Evolutionary conservation across 768 basidiomycete genomes (phyloP), one percentile per base, ranked within the genome.

Genomic region (Mycena kentingensis): DNA sequence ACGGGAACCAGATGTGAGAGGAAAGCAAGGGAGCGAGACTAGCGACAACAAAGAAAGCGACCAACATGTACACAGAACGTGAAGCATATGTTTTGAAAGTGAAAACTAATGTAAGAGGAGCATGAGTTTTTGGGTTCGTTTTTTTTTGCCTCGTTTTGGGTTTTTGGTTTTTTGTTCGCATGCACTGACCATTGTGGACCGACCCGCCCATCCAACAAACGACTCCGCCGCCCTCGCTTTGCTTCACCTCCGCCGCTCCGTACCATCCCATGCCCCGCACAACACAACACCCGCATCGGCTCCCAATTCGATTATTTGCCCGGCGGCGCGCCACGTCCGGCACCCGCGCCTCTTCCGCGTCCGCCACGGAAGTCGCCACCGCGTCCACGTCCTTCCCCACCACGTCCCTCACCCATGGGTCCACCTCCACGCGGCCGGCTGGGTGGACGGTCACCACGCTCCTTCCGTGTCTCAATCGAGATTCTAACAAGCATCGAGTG

Each of bases 381-480:
- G 19, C 71, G 57, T 24, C 68, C 65, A 44, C 67, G 67, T 28
- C 75, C 73, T 59, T 74, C 80, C 25, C 76, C 76, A 46, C 82
- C 71, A 18, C 79, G 76, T 4, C 79, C 78, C 21, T 79, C 83
- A 54, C 77, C 77, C 42, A 72, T 72, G 16, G 87, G 83, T 1
- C 74, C 73, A 27, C 84, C 87, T 35, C 86, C 84, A 16, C 88
- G 78, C 15, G 83, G 77, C 28, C 87, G 72, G 57, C 70, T 76
- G 2, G 77, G 72, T 3, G 86, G 85, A 51, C 94, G 73, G n/a
- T 97, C 93, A 31, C 84, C 83, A 38, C 93, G 80, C 73, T 98
- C 94, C 77, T 93, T 97, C 69, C 90, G 82, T 36, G 88, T 90
- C 79, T 96, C 94, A 29, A 98, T 83, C 54, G 73, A 77, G 53